phyloP scores from a whole-genome alignment of 192 early-diverging fungal species.

The Lobosporangium transversale region DNA sequence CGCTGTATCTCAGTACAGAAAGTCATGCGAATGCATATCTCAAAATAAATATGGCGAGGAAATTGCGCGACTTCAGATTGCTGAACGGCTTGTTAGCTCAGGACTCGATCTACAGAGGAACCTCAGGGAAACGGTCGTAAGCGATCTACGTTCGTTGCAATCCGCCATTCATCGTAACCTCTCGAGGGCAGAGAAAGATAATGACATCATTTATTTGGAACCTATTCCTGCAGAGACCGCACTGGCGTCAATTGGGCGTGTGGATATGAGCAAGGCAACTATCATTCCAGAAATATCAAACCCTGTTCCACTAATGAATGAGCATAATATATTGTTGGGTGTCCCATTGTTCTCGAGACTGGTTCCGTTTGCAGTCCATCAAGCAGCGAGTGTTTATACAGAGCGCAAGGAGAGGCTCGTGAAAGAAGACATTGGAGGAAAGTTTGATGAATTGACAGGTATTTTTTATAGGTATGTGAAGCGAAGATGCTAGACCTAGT shows the following conservation, averaged over 20 bases:
- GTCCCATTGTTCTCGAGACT: conserved; percentile 85
- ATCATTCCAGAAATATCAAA: conserved; percentile 66
- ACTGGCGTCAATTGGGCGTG: conserved; percentile 69
- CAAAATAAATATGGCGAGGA: conserved; percentile 87
- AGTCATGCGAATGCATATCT: conserved; percentile 76
- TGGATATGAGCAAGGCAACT: conserved; percentile 76
- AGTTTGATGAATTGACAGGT: conserved; percentile 74
- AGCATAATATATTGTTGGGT: conserved; percentile 59
- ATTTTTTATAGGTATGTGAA: conserved; percentile 68
- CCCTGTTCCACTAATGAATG: conserved; percentile 74
- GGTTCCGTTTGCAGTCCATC: conserved; percentile 92
- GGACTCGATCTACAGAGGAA: conserved; percentile 53
- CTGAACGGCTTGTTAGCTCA: conserved; percentile 56
- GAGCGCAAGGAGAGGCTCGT: conserved; percentile 83
- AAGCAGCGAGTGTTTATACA: conserved; percentile 87
- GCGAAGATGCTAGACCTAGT: neutral
- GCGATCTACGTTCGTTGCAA: conserved; percentile 59
- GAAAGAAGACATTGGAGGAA: conserved; percentile 69
- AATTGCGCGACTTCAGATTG: conserved; percentile 76
- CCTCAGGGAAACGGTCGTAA: conserved; percentile 53
- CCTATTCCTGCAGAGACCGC: conserved; percentile 71
- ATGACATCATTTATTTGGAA: conserved; percentile 91
- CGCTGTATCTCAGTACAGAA: conserved; percentile 83
- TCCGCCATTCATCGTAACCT: conserved; percentile 60
- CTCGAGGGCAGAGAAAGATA: conserved; percentile 83